Evolutionary conservation across 1,284 basidiomycete genomes (phyloP).

Genomic region (Cerrena zonata): DNA sequence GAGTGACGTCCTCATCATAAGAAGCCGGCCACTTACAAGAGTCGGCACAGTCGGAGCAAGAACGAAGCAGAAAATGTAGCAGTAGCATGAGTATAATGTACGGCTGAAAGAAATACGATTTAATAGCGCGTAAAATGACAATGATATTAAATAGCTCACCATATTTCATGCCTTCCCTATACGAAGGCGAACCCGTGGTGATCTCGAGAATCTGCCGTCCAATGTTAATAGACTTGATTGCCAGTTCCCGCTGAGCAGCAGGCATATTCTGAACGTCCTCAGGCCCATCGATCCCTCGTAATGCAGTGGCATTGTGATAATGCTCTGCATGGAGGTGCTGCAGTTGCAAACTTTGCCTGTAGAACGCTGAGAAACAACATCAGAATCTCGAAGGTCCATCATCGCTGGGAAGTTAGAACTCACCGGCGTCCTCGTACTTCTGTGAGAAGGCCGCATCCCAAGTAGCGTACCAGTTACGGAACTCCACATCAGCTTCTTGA

Average conservation of each 20-base stretch:
- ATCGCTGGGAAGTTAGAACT: slow-evolving; percentile 19
- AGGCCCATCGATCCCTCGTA: slow-evolving; percentile 69
- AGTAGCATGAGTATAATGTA: slow-evolving; percentile 85
- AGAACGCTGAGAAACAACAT: slow-evolving; percentile 60
- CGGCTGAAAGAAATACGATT: slow-evolving; percentile 72
- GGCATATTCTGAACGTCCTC: slow-evolving; percentile 76
- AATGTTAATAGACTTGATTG: slow-evolving; percentile 65
- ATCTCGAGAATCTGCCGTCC: slow-evolving; percentile 67
- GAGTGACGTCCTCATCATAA: not conserved
- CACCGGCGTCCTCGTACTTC: slow-evolving; percentile 76
- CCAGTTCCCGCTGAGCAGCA: slow-evolving; percentile 60
- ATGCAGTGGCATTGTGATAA: slow-evolving; percentile 74
- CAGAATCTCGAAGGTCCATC: too few relatives aligned
- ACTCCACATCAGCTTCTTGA: slow-evolving; percentile 59
- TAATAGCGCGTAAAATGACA: slow-evolving; percentile 22
- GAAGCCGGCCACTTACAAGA: slow-evolving; percentile 60
- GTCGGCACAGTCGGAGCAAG: slow-evolving; percentile 74
- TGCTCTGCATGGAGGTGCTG: slow-evolving; percentile 75
- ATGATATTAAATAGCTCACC: slow-evolving; percentile 38
- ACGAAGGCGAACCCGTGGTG: slow-evolving; percentile 71
- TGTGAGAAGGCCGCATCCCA: slow-evolving; percentile 78
- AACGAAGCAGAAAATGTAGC: slow-evolving; percentile 90
- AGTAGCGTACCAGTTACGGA: slow-evolving; percentile 64
- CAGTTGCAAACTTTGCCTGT: slow-evolving; percentile 75
- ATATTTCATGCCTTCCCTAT: slow-evolving; percentile 86